Conservation (phyloP, 805 yeast genomes). For the Candida broadrunensis region DNA sequence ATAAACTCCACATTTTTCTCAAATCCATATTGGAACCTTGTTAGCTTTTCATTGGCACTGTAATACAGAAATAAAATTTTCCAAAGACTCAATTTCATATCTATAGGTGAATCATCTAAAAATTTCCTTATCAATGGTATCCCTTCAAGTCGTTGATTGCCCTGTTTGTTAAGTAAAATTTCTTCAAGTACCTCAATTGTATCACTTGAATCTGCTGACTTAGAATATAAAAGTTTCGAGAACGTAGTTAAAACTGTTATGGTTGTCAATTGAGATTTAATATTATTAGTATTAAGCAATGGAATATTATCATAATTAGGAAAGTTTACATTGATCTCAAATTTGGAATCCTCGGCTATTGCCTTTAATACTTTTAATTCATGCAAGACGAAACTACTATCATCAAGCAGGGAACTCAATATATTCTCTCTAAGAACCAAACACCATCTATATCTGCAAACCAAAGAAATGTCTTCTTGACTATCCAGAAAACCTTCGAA, state of each 20-base stretch:
- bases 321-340: conserved; percentile 34
- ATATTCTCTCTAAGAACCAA: conserved; percentile 23
- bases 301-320: conserved; percentile 64
- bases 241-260: conserved; percentile 67
- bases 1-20: conserved; percentile 49
- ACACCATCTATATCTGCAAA: conserved; percentile 33
- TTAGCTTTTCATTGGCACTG: conserved; percentile 17
- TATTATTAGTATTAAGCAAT: conserved; percentile 44
- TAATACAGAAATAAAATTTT: conserved; percentile 62
- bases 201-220: conserved; percentile 27
- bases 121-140: conserved; percentile 56
- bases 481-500: too few relatives aligned
- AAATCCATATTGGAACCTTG: conserved; percentile 47
- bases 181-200: conserved; percentile 43
- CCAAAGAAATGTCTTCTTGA: not conserved
- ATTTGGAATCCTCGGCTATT: conserved; percentile 4
- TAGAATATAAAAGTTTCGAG: conserved; percentile 45
- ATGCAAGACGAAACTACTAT: conserved; percentile 21
- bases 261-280: conserved; percentile 65
- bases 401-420: conserved; percentile 27
- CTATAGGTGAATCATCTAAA: conserved; percentile 59
- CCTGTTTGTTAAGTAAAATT: conserved; percentile 33
- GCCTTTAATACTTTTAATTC: conserved; percentile 17
- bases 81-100: conserved; percentile 74
- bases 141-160: conserved; percentile 13